Conservation (phyloP, 257 asterid genomes). For the Linderniella brevidens region DNA sequence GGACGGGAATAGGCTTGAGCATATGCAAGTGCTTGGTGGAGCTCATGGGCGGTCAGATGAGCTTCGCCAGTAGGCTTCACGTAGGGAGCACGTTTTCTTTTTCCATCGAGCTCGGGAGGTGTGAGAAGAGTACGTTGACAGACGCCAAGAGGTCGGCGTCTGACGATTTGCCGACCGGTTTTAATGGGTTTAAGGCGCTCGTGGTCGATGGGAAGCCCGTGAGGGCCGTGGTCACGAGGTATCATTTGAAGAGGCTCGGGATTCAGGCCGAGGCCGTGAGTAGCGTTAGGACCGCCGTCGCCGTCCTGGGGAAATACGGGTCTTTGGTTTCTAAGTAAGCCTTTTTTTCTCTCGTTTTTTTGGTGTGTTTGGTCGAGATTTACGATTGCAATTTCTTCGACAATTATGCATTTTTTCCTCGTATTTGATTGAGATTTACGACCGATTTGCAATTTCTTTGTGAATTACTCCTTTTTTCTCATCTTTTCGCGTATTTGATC, state of each 20-base stretch:
- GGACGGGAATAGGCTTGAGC: conserved; percentile 91
- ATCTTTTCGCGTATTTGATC: too few relatives aligned
- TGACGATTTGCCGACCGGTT: conserved; percentile 37
- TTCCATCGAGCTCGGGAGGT: conserved; percentile 34
- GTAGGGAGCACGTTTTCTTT: conserved; percentile 85
- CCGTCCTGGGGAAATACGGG: conserved; percentile 22
- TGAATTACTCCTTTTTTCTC: too few relatives aligned
- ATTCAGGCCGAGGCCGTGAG: conserved; percentile 38
- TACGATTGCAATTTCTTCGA: too few relatives aligned
- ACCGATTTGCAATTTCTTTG: too few relatives aligned
- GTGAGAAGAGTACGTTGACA: conserved; percentile 12
- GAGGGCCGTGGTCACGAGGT: conserved; percentile 68
- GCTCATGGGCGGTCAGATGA: conserved; percentile 86
- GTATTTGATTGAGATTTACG: too few relatives aligned
- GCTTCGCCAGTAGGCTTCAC: conserved; percentile 57
- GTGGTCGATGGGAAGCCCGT: conserved; percentile 63
- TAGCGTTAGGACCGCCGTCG: conserved; percentile 32
- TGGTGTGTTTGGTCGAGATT: too few relatives aligned
- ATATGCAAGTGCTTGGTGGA: conserved; percentile 82
- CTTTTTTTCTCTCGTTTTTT: not conserved
- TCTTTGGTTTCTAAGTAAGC: conserved; percentile 37
- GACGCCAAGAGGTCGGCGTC: conserved; percentile 25
- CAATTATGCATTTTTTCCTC: too few relatives aligned
- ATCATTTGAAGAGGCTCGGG: conserved; percentile 78
- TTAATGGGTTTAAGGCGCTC: conserved; percentile 54